phyloP scores from a whole-genome alignment of 768 basidiomycete species.

The Tulasnella calospora region DNA sequence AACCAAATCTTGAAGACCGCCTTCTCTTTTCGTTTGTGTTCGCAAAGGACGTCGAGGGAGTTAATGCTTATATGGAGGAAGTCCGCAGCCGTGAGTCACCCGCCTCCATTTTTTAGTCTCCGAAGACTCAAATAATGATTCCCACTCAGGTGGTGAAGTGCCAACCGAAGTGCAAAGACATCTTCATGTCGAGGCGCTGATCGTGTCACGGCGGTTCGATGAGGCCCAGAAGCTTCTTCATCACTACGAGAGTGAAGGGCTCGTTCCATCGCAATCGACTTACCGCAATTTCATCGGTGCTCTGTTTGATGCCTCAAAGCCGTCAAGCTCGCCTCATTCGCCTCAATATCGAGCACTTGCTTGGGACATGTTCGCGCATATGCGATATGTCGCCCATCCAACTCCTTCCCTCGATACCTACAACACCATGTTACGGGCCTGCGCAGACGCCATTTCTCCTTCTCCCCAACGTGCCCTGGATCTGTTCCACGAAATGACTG shows the following conservation, averaged over 20 bases:
- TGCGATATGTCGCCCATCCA: conserved; percentile 92
- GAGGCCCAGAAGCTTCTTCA: conserved; percentile 66
- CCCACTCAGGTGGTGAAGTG: not conserved
- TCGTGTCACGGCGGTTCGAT: conserved; percentile 49
- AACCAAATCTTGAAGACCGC: conserved; percentile 45
- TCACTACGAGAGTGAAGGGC: conserved; percentile 58
- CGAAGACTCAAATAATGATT: conserved; percentile 23
- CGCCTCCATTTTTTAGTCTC: not conserved
- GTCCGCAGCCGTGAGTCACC: conserved; percentile 44
- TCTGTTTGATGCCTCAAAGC: conserved; percentile 46
- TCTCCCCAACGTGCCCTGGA: conserved; percentile 78
- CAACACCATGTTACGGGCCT: conserved; percentile 81
- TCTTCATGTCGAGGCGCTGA: conserved; percentile 55
- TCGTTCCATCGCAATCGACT: conserved; percentile 63
- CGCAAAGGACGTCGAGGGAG: conserved; percentile 43
- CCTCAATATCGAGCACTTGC: conserved; percentile 61
- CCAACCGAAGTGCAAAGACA: conserved; percentile 53
- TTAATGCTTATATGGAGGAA: conserved; percentile 45
- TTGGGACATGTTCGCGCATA: conserved; percentile 92
- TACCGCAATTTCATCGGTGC: conserved; percentile 63
- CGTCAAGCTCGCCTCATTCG: conserved; percentile 32
- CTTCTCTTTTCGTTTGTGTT: conserved; percentile 50
- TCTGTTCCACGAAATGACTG: conserved; percentile 87
- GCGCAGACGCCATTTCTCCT: conserved; percentile 48
- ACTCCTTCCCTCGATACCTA: conserved; percentile 68